phyloP scores from a whole-genome alignment of 768 basidiomycete genomes.

The Rhodotorula babjevae region DNA sequence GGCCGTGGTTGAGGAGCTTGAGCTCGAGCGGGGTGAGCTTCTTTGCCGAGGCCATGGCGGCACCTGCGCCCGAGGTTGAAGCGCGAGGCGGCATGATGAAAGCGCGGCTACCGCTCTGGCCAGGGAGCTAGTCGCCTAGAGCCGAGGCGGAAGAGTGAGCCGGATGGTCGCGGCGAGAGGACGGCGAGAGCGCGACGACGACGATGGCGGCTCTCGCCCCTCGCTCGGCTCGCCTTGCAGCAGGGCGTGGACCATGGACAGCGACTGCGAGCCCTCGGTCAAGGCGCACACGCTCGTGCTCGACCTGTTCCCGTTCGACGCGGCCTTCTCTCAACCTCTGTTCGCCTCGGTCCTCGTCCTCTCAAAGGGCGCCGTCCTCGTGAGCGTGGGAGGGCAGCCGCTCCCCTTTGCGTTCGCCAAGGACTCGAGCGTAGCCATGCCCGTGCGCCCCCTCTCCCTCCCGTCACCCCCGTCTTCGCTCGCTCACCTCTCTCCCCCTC shows the following conservation, averaged over 20 bases:
- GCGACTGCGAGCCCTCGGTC: not conserved
- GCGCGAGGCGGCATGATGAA: constrained; percentile 12
- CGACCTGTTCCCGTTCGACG: constrained; percentile 7
- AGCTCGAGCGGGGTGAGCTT: constrained; percentile 30
- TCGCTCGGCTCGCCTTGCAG: not conserved
- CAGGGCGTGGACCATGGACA: not conserved
- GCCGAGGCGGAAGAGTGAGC: not conserved
- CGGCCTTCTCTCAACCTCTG: constrained; percentile 12
- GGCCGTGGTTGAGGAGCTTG: constrained; percentile 25
- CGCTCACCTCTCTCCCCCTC: not conserved
- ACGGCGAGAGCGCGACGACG: too few species aligned
- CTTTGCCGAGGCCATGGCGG: not conserved
- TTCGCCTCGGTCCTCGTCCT: constrained; percentile 23
- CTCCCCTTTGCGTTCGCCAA: not conserved
- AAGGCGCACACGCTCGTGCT: not conserved
- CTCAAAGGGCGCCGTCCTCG: not conserved
- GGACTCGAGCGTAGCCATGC: constrained; percentile 28
- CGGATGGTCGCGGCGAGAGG: too few species aligned
- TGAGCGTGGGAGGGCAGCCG: constrained; percentile 15
- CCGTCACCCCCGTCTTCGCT: not conserved
- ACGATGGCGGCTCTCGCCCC: not conserved
- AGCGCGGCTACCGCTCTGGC: not conserved
- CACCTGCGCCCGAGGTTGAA: constrained; percentile 3
- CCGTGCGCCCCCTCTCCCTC: constrained; percentile 3
- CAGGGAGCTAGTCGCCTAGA: not conserved